A percentile compares a stretch with the other conserved stretches of the same genome.
Conservation (phyloP, 2,329 filamentous ascomycete species). For the Thielaviopsis ethacetica region DNA sequence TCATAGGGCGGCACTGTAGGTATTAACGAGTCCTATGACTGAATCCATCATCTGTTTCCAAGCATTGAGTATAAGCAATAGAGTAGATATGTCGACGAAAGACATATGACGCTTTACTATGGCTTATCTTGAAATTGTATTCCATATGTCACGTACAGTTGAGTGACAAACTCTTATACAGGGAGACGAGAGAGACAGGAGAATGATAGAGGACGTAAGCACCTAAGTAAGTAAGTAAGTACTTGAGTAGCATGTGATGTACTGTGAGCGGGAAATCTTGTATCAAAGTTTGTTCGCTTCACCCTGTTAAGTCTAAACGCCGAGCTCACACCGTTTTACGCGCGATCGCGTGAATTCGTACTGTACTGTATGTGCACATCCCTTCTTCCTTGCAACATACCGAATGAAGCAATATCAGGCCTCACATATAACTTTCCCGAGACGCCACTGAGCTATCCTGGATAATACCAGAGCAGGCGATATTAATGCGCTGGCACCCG, state of each 20-base stretch:
- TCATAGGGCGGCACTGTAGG: background rate
- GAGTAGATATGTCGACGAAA: background rate
- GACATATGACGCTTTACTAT: background rate
- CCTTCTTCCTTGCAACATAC: background rate
- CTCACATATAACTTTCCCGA: background rate
- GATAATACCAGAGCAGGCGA: too few species aligned
- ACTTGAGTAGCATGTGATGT: background rate
- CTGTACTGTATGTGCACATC: background rate
- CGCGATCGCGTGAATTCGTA: background rate
- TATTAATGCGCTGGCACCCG: too few species aligned
- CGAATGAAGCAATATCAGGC: background rate
- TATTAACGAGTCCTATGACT: background rate
- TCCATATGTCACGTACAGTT: too few species aligned
- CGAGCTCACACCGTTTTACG: background rate
- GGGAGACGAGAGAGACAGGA: too few species aligned
- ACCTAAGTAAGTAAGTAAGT: too few species aligned
- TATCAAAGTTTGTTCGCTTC: background rate
- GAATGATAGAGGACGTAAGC: too few species aligned
- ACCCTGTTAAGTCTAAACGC: background rate
- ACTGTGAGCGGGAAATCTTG: background rate
- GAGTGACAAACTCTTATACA: too few species aligned
- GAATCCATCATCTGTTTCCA: background rate
- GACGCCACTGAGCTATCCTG: background rate
- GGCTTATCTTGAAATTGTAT: too few species aligned
- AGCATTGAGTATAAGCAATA: background rate